A percentile compares a stretch with the other conserved stretches of the same genome.
Conservation (phyloP, 129 eudicot genomes). For the Apium graveolens region DNA sequence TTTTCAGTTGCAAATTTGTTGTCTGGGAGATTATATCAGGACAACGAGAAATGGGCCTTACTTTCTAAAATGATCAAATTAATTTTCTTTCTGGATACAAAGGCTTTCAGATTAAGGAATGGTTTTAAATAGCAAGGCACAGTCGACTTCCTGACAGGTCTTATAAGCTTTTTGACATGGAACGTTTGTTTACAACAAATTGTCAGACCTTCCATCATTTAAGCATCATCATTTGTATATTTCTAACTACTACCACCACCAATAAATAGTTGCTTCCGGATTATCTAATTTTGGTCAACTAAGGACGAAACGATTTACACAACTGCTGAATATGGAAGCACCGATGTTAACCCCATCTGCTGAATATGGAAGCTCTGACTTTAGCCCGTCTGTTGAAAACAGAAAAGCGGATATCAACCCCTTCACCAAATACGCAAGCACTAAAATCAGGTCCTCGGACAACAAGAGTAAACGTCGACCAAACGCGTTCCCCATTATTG, state of each 20-base stretch:
- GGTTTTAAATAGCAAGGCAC: conserved; percentile 43
- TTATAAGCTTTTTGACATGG: conserved; percentile 52
- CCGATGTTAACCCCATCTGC: conserved; percentile 19
- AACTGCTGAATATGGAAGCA: conserved; percentile 39
- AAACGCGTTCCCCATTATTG: conserved; percentile 35
- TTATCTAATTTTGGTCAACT: conserved; percentile 47
- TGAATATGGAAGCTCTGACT: conserved; percentile 17
- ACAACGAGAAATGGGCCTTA: conserved; percentile 73
- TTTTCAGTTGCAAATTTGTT: conserved; percentile 84
- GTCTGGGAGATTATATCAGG: conserved; percentile 69
- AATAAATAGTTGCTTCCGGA: conserved; percentile 12
- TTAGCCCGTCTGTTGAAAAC: conserved; percentile 28
- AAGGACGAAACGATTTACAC: conserved; percentile 45
- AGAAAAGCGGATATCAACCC: conserved; percentile 13
- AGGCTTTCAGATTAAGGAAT: conserved; percentile 51
- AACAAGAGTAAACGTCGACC: conserved; percentile 8
- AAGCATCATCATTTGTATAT: conserved; percentile 55
- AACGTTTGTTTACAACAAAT: conserved; percentile 31
- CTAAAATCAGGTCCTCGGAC: neutral
- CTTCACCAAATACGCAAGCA: neutral
- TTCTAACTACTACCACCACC: conserved; percentile 25
- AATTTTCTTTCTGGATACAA: conserved; percentile 57
- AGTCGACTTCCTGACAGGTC: conserved; percentile 52
- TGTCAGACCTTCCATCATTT: conserved; percentile 71
- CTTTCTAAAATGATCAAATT: conserved; percentile 68